A percentile compares a stretch with the other conserved stretches of the same genome.
Conservation (phyloP, 2,329 filamentous ascomycete species). For the Claviceps sp. region DNA sequence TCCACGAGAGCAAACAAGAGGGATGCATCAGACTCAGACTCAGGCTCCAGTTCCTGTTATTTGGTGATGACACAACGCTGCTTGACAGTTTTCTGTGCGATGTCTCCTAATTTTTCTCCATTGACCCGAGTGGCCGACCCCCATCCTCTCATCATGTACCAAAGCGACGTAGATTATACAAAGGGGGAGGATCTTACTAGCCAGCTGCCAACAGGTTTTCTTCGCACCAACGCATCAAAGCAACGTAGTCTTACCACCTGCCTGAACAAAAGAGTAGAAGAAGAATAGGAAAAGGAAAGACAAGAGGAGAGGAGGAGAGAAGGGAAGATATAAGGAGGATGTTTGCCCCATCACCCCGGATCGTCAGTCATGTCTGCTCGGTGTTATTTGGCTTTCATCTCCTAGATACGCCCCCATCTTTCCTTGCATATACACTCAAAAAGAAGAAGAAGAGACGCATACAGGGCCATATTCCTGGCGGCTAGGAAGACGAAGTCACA, state of each 20-base stretch:
- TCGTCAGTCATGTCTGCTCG: neutral
- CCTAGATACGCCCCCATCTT: slow-evolving; percentile 1
- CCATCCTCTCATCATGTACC: too few species aligned
- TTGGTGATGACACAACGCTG: too few species aligned
- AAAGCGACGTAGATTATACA: neutral
- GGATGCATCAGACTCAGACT: too few species aligned
- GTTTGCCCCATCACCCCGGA: neutral
- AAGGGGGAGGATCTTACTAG: fast-evolving
- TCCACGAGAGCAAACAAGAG: too few species aligned
- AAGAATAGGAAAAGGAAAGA: neutral
- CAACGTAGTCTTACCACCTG: neutral
- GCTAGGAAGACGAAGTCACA: neutral
- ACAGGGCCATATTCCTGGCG: neutral
- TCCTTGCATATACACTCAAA: neutral
- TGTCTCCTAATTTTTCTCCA: too few species aligned
- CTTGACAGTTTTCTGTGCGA: too few species aligned
- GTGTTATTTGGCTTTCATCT: neutral
- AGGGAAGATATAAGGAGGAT: neutral
- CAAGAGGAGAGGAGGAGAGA: neutral
- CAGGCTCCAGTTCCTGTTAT: too few species aligned
- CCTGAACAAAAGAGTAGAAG: neutral
- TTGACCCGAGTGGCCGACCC: too few species aligned
- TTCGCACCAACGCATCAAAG: too few species aligned
- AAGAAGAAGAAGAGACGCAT: neutral
- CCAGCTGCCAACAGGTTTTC: neutral